Percentiles rank a stretch among this genome's conserved stretches.
Evolutionary conservation across 768 basidiomycete genomes (phyloP).

Genomic region (Trametes cinnabarina): DNA sequence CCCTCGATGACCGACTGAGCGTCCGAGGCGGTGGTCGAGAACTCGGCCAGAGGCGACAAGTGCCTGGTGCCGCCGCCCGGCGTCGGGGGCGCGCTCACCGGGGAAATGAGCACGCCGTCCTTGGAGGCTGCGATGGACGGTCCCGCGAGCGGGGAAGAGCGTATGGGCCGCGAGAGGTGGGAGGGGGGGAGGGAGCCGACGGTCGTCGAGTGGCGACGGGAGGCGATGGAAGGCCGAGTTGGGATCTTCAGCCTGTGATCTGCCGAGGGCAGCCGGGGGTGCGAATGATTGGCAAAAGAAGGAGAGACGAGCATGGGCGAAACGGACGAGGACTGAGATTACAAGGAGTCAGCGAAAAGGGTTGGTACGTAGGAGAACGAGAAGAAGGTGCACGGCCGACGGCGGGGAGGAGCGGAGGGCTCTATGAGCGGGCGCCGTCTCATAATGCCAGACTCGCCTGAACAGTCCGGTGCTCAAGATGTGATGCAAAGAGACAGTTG

Average conservation of each 20-base stretch:
- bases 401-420: background rate
- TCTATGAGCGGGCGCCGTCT: background rate
- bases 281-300: slow-evolving; percentile 6
- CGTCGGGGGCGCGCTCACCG: slow-evolving; percentile 11
- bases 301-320: slow-evolving; percentile 9
- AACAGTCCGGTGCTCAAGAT: background rate
- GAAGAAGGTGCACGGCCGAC: background rate
- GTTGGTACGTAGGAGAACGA: background rate
- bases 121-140: slow-evolving; percentile 22
- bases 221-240: slow-evolving; percentile 2
- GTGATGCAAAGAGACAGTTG: background rate
- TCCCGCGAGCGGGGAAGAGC: slow-evolving; percentile 30
- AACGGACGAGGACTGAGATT: slow-evolving; percentile 1
- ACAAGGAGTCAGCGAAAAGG: background rate
- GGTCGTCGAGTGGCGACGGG: slow-evolving; percentile 15
- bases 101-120: slow-evolving; percentile 12
- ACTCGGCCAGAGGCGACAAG: slow-evolving; percentile 9
- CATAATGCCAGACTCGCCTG: background rate
- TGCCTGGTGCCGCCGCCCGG: background rate
- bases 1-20: background rate
- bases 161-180: slow-evolving; percentile 23
- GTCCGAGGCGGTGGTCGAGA: slow-evolving; percentile 1
- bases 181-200: slow-evolving; percentile 11
- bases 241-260: slow-evolving; percentile 13
- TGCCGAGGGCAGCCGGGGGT: slow-evolving; percentile 2